Percentiles rank a stretch among this genome's conserved stretches.
These are phyloP conservation scores for Chaetomiaceae sp. DNA, from an alignment of 2,329 filamentous ascomycete genomes.

Conservation along the genomic window DNA sequence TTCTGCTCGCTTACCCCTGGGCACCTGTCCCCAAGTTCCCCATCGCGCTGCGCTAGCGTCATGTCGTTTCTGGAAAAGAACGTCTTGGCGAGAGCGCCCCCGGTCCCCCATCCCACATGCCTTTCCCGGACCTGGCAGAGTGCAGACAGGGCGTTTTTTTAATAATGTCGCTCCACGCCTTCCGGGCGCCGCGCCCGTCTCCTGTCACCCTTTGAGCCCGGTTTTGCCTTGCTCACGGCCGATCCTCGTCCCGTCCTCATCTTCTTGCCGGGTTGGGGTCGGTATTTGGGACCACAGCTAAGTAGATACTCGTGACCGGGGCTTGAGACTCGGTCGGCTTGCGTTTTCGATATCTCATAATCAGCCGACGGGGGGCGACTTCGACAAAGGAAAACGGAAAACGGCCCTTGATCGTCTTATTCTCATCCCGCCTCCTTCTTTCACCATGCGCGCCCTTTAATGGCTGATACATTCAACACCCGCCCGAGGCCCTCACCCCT, in stretches of 20 bases:
- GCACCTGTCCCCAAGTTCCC: constrained; percentile 7
- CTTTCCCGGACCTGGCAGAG: not conserved
- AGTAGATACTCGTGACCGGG: no score
- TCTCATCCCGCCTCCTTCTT: constrained; percentile 6
- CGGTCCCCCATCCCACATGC: constrained; percentile 16
- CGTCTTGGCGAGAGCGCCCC: constrained; percentile 5
- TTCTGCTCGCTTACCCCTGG: constrained; percentile 7
- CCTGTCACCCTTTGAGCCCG: constrained; percentile 12
- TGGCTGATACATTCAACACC: constrained; percentile 24
- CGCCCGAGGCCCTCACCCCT: constrained; percentile 9
- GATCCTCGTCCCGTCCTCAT: constrained; percentile 12
- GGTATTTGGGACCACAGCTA: no score
- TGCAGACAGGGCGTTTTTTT: constrained; percentile 17
- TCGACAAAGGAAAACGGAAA: constrained; percentile 7
- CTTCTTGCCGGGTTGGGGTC: not conserved
- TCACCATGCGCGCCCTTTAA: constrained; percentile 27
- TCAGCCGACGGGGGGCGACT: not conserved
- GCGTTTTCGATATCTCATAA: not conserved
- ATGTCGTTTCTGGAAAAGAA: constrained; percentile 14
- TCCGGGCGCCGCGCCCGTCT: constrained; percentile 7
- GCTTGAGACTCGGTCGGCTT: not conserved
- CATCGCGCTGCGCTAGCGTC: constrained; percentile 5
- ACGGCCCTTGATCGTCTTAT: not conserved
- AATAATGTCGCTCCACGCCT: constrained; percentile 27
- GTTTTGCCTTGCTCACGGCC: constrained; percentile 9